Conservation (phyloP, 2,329 filamentous ascomycete species). For the Beauveria sp. region DNA sequence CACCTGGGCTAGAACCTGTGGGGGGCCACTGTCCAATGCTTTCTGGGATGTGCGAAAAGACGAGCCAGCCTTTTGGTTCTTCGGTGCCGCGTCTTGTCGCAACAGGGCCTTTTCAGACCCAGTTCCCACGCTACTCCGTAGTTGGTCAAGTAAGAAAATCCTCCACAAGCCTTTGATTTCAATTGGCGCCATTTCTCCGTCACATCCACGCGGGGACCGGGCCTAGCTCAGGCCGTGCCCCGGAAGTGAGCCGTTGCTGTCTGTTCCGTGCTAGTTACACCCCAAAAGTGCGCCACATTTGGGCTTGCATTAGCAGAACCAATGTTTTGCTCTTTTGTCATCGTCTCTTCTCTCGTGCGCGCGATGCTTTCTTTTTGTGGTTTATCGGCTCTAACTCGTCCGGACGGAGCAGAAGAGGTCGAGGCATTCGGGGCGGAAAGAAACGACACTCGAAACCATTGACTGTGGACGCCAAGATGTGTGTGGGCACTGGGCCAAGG, state of each 20-base stretch:
- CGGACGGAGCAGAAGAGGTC: no score
- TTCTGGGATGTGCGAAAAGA: background rate
- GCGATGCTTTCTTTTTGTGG: background rate
- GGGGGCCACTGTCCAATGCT: background rate
- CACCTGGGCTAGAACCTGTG: background rate
- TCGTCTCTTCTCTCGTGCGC: background rate
- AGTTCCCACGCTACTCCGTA: no score
- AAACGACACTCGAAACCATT: no score
- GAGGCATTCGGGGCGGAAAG: no score
- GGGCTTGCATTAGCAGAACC: background rate
- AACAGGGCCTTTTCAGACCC: no score
- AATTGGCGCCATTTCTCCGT: no score
- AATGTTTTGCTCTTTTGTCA: background rate
- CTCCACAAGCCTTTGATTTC: no score
- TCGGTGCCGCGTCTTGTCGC: no score
- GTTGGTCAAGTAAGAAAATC: no score
- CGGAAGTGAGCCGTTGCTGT: conserved; percentile 3
- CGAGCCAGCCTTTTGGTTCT: background rate
- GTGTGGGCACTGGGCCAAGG: background rate
- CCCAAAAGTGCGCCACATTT: background rate
- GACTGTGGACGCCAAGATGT: no score
- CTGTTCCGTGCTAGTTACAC: background rate
- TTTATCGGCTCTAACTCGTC: background rate
- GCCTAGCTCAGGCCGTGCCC: background rate
- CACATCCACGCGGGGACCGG: background rate